phyloP scores from a whole-genome alignment of 2,329 filamentous ascomycete genomes.

The Gaeumannomyces sp. region DNA sequence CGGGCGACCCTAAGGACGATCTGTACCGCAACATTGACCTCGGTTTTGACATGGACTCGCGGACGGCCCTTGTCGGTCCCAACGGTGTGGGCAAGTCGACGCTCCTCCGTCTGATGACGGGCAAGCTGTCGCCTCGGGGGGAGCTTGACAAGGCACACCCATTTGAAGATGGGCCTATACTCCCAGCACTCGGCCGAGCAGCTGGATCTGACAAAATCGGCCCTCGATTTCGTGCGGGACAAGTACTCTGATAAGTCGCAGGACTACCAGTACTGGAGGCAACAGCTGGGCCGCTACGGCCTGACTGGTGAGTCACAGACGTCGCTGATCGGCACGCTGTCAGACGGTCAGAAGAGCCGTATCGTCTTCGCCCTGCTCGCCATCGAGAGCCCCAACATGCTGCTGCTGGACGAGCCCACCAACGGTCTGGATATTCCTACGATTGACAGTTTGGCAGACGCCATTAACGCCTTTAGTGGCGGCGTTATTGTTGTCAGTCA shows the following conservation, averaged over 20 bases:
- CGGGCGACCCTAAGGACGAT: conserved; percentile 80
- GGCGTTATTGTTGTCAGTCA: conserved; percentile 98
- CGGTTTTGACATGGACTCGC: conserved; percentile 99
- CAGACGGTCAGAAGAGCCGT: conserved; percentile 95
- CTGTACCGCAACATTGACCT: conserved; percentile 96
- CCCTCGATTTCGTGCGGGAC: conserved; percentile 95
- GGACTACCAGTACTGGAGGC: conserved; percentile 99
- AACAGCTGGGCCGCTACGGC: conserved; percentile 93
- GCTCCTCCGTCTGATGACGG: conserved; percentile 91
- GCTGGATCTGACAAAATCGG: conserved; percentile 95
- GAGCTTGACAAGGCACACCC: conserved; percentile 84
- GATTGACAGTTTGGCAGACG: conserved; percentile 94
- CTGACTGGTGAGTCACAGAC: conserved; percentile 91
- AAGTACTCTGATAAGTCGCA: conserved; percentile 86
- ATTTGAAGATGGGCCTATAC: conserved; percentile 97
- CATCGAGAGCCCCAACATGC: conserved; percentile 95
- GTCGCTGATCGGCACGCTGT: conserved; percentile 93
- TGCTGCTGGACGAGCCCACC: conserved; percentile 95
- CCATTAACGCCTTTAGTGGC: conserved; percentile 92
- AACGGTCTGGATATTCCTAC: conserved; percentile 99
- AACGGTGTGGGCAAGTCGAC: conserved; percentile 99
- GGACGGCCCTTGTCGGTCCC: conserved; percentile 92
- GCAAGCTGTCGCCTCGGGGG: conserved; percentile 81
- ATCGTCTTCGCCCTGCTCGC: conserved; percentile 96
- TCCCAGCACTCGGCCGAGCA: conserved; percentile 98